Base-by-base conservation (phyloP, 257 asterid species). In the Solanum sitiens region DNA sequence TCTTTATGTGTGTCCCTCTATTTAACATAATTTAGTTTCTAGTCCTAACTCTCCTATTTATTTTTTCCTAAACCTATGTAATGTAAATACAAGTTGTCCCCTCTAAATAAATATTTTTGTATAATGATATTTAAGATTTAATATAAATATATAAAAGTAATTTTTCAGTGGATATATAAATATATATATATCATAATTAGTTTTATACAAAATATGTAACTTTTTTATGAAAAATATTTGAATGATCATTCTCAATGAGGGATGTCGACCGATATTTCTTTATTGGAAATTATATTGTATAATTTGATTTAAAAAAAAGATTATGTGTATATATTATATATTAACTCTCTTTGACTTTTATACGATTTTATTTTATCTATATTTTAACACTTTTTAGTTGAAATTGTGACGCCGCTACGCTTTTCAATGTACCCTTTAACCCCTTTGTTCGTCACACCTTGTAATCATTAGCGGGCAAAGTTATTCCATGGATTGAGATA, bases 331-430 rank as follows among this genome's bases (percentile, higher is more conserved):
- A 15, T 50, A 14, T 50, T 0, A 50, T 18, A 47, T 4, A 1
- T 47, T 47, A 7, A 47, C 20, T 47, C 4, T 6, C 10, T 3
- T 1, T 5, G 0, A 50, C 8, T 15, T 6, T 0, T 5, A 15
- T 2, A 8, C 9, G 0, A 16, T 50, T 16, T 50, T 50, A 50
- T 0, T 2, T 50, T 50, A 15, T 6, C 3, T 50, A 50, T 16
- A 50, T 50, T 50, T 50, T 50, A 16, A 50, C 3, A 50, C 9
- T 50, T 50, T 8, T 50, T 50, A 15, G 16, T 50, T 3, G 2
- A 50, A 50, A 50, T 16, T 16, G 9, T 16, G 9, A 50, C 8
- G 6, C 21, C 0, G 1, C 23, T 1, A 16, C 0, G 3, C 15
- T 63, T 63, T 25, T 7, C 32, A 63, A 0, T 11, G 2, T 11